Percentiles rank a stretch among this genome's conserved stretches.
phyloP scores from a whole-genome alignment of 192 early-diverging fungal genomes.

The Funneliformis geosporum region DNA sequence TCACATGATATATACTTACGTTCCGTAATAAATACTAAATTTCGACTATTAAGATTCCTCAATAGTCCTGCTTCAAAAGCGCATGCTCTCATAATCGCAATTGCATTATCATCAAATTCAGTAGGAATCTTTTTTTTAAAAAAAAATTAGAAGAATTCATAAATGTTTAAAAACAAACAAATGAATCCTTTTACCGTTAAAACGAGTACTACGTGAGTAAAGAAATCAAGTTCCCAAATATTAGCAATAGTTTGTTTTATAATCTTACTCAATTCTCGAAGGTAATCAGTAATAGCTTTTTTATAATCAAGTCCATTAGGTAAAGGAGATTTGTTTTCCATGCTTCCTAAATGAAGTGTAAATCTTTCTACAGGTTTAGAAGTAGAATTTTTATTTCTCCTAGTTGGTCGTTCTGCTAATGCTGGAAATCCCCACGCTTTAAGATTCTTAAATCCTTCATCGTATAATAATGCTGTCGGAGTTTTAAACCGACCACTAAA shows the following conservation, averaged over 20 bases:
- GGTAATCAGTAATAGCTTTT: background rate
- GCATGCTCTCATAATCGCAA: background rate
- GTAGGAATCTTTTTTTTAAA: background rate
- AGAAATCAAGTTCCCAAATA: background rate
- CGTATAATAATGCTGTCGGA: background rate
- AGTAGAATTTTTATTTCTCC: background rate
- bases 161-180: background rate
- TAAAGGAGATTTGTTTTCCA: background rate
- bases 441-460: background rate
- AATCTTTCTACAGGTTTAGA: background rate
- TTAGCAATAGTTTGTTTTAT: background rate
- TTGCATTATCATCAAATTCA: background rate
- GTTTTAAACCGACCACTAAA: background rate
- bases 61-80: background rate
- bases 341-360: background rate
- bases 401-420: background rate
- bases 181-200: background rate
- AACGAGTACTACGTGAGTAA: background rate
- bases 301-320: background rate
- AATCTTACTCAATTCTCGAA: background rate
- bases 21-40: background rate
- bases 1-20: background rate
- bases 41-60: background rate
- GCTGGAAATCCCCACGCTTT: background rate
- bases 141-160: background rate